Evolutionary conservation across 805 yeast species (phyloP).

Genomic region (Peterozyma xylosa): DNA sequence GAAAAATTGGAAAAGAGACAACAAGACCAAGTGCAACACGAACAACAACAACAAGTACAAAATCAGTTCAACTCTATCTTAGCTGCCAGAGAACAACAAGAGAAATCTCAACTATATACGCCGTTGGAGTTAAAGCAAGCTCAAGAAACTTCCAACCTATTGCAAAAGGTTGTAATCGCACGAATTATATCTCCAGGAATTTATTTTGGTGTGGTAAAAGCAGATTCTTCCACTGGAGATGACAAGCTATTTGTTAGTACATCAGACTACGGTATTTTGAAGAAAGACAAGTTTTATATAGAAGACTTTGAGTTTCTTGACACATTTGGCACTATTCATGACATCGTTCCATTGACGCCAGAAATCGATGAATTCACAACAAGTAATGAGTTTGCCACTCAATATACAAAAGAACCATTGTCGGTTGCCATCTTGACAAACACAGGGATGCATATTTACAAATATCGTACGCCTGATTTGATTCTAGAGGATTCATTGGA

Average conservation of each 20-base stretch:
- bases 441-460: slow-evolving; percentile 68
- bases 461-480: slow-evolving; percentile 74
- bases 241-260: slow-evolving; percentile 64
- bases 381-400: slow-evolving; percentile 81
- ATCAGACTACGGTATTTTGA: slow-evolving; percentile 79
- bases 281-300: slow-evolving; percentile 59
- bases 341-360: slow-evolving; percentile 56
- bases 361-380: slow-evolving; percentile 65
- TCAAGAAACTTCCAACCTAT: slow-evolving; percentile 45
- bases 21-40: background rate
- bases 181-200: slow-evolving; percentile 80
- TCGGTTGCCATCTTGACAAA: slow-evolving; percentile 79
- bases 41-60: background rate
- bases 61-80: slow-evolving; percentile 3
- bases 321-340: slow-evolving; percentile 56
- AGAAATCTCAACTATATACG: slow-evolving; percentile 11
- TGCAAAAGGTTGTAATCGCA: slow-evolving; percentile 50
- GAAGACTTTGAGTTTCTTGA: slow-evolving; percentile 79
- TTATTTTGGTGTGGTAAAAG: slow-evolving; percentile 55
- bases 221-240: slow-evolving; percentile 17
- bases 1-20: slow-evolving; percentile 17
- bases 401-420: slow-evolving; percentile 59
- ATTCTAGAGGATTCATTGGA: slow-evolving; percentile 59
- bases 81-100: slow-evolving; percentile 23
- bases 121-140: slow-evolving; percentile 37